Conservation (phyloP, 331 rosid species). For the Acacia pycnantha region DNA sequence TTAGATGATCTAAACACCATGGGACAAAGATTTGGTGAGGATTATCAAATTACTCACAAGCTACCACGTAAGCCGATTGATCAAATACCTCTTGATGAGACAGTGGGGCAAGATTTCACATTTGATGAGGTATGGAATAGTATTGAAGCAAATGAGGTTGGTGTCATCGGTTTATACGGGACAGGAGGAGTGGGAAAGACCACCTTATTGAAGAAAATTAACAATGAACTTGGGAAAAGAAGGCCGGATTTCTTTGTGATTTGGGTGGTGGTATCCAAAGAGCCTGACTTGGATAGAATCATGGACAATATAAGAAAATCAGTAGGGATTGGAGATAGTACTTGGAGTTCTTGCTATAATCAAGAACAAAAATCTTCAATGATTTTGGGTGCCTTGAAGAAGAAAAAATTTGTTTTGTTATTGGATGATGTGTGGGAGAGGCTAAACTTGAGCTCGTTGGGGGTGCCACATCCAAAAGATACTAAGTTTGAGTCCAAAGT, state of each 20-base stretch:
- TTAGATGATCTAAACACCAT: not conserved
- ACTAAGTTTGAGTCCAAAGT: not conserved
- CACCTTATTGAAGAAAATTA: not conserved
- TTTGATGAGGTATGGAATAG: not conserved
- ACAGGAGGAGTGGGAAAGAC: not conserved
- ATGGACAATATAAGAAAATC: no score
- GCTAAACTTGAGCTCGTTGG: not conserved
- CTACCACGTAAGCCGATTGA: not conserved
- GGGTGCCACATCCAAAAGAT: constrained; percentile 1
- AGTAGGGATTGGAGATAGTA: not conserved
- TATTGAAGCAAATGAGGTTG: not conserved
- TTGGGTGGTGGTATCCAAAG: no score
- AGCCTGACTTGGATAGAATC: no score
- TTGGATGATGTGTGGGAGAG: not conserved
- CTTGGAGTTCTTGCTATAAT: not conserved
- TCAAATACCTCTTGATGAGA: not conserved
- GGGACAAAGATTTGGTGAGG: not conserved
- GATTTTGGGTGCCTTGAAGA: not conserved
- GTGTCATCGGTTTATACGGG: not conserved
- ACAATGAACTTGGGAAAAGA: no score
- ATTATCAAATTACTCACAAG: not conserved
- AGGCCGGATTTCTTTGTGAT: no score
- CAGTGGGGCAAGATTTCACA: not conserved
- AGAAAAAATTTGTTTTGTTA: not conserved
- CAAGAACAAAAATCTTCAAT: not conserved